Evolutionary conservation across 139 green algal genomes (phyloP).

Genomic region (Coelastrella sp.): DNA sequence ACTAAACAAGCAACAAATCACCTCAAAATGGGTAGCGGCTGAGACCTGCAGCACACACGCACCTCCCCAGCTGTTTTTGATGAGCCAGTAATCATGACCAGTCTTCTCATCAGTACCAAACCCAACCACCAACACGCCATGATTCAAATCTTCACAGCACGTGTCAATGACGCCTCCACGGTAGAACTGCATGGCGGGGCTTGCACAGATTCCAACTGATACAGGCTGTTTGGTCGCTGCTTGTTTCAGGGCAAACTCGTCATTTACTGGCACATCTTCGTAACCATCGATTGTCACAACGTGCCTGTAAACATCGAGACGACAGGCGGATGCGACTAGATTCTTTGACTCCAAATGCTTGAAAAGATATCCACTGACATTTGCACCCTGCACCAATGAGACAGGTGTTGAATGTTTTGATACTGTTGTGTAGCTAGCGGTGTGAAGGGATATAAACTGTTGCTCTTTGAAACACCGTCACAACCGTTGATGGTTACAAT

Average conservation of each 20-base stretch:
- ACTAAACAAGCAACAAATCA: neutral
- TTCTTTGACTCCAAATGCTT: no score
- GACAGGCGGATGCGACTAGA: no score
- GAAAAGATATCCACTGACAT: no score
- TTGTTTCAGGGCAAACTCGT: slow-evolving; percentile 73
- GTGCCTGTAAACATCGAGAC: slow-evolving; percentile 4
- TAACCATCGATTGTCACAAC: slow-evolving; percentile 66
- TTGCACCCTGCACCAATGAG: no score
- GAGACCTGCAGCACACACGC: neutral
- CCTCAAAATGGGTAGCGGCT: neutral
- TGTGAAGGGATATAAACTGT: no score
- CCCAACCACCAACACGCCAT: slow-evolving; percentile 91
- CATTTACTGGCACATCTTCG: slow-evolving; percentile 87
- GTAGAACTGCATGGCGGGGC: slow-evolving; percentile 60
- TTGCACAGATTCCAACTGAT: slow-evolving; percentile 94
- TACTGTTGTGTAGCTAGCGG: no score
- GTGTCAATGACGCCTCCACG: slow-evolving; percentile 51
- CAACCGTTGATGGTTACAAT: no score
- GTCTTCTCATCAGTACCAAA: slow-evolving; percentile 82
- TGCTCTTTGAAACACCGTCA: no score
- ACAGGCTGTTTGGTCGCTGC: slow-evolving; percentile 94
- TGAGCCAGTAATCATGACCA: slow-evolving; percentile 87
- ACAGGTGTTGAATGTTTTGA: no score
- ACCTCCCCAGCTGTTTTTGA: slow-evolving; percentile 98
- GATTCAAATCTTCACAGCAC: slow-evolving; percentile 76